A percentile compares a stretch with the other conserved stretches of the same genome.
Conservation (phyloP, 441 rosid genomes). For the Monsonia emarginata region DNA sequence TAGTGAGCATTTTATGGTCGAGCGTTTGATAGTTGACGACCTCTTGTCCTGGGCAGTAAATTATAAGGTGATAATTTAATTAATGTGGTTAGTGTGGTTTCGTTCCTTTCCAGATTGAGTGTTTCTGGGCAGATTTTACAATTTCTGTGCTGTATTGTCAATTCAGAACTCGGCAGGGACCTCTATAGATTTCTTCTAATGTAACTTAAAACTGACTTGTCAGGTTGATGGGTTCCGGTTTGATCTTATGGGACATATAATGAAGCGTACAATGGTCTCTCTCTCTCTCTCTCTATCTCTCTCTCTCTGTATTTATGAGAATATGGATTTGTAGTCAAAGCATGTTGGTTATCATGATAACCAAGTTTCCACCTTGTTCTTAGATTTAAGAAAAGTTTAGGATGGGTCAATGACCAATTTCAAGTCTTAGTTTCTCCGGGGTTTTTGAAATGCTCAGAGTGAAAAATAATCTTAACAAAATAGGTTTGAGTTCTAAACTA, state of each 20-base stretch:
- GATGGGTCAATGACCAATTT: neutral
- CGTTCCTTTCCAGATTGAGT: neutral
- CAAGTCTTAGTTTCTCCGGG: neutral
- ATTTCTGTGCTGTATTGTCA: neutral
- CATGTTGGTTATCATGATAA: neutral
- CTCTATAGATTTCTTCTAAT: constrained; percentile 17
- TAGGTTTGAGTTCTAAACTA: too few relatives aligned
- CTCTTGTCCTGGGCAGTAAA: constrained; percentile 72
- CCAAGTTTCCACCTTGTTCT: neutral
- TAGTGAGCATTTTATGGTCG: constrained; percentile 96
- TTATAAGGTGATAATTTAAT: constrained; percentile 62
- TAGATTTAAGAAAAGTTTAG: neutral
- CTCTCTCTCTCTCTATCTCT: constrained; percentile 14
- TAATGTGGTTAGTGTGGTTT: neutral
- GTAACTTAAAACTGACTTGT: constrained; percentile 21
- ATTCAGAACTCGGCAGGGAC: neutral
- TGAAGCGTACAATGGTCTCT: constrained; percentile 80
- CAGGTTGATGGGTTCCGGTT: constrained; percentile 96
- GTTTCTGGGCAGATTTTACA: neutral
- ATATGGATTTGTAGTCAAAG: neutral
- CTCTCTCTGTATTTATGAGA: neutral
- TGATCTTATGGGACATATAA: constrained; percentile 96
- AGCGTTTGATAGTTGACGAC: constrained; percentile 78
- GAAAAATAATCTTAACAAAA: neutral
- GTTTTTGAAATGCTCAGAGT: neutral